Evolutionary conservation across 305 asterid species (phyloP), one percentile per base, ranked within the genome.

Genomic region (Coffea humblotiana): DNA sequence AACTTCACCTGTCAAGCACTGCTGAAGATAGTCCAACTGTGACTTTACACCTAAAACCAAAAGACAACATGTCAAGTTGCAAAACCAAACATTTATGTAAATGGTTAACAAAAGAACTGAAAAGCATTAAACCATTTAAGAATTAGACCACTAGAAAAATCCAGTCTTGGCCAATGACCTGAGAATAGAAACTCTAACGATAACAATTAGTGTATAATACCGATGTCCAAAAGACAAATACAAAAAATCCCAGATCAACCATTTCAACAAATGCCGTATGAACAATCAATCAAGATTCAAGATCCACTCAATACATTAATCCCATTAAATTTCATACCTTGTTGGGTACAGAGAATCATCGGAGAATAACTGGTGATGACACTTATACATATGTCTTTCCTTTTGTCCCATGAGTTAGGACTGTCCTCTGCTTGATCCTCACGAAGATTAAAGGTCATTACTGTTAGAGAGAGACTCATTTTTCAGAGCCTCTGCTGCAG

Each of bases 301-400:
- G 86, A 27, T 72, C 81, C 82, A 79, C 29, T 19, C 40, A 63
- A 6, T n/a, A 16, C 43, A 40, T 40, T 3, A 78, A 60, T 2
- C 16, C 35, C 23, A 76, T 43, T n/a, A 23, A 27, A 60, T 18
- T 51, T 64, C 40, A 67, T 65, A 94, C 98, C 99, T 87, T 94
- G 97, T 83, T 96, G 99, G 6, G 98, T 96, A 87, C 98, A 96
- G 76, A 96, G 92, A 83, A 96, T 87, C 89, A 91, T 90, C 8
- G 98, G 99, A 64, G 97, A 92, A 77, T 94, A 94, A 83, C 96
- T 90, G 1, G 98, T 94, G 77, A 96, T 92, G 80, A 95, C 98
- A 71, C 94, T 90, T 13, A 88, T 88, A 72, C 99, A 93, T 85
- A 94, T 88, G 83, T 91, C 96, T 84, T 90, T 95, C 95, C 99